phyloP scores from a whole-genome alignment of 768 basidiomycete genomes.

The Phlebiopsis flavidoalba region DNA sequence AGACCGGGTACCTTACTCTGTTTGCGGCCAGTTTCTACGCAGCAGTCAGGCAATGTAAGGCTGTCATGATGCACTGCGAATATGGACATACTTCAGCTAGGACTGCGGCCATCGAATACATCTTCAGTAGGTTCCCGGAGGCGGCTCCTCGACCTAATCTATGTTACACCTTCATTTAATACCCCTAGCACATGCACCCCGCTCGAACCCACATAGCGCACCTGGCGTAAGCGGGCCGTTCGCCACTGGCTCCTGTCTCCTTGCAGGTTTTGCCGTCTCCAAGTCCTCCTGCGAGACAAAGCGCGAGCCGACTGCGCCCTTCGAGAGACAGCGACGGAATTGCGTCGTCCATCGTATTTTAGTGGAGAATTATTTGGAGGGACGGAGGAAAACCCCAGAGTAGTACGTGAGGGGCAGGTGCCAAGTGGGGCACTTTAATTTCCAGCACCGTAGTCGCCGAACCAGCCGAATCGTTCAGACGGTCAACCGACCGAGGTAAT shows the following conservation, averaged over 20 bases:
- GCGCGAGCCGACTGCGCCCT: constrained; percentile 73
- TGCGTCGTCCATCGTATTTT: constrained; percentile 47
- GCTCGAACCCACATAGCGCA: constrained; percentile 17
- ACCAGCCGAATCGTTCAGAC: constrained; percentile 1
- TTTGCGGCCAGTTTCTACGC: constrained; percentile 85
- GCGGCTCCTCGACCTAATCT: constrained; percentile 85
- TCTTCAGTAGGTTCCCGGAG: constrained; percentile 72
- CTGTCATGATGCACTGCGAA: neutral
- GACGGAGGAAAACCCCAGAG: neutral
- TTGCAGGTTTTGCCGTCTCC: constrained; percentile 63
- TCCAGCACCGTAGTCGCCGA: constrained; percentile 1
- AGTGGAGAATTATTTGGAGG: neutral
- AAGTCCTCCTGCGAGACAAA: constrained; percentile 80
- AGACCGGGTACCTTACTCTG: constrained; percentile 44
- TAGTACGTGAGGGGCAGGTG: neutral
- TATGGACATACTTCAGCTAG: constrained; percentile 71
- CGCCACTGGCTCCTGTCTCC: constrained; percentile 84
- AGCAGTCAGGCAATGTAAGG: neutral
- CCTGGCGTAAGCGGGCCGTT: constrained; percentile 87
- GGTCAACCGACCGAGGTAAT: neutral
- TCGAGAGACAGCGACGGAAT: constrained; percentile 72
- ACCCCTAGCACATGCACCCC: neutral
- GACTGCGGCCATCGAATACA: constrained; percentile 76
- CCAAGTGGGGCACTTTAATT: neutral
- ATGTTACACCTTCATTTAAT: neutral